Conservation (phyloP, 331 rosid species). For the Telfairia occidentalis region DNA sequence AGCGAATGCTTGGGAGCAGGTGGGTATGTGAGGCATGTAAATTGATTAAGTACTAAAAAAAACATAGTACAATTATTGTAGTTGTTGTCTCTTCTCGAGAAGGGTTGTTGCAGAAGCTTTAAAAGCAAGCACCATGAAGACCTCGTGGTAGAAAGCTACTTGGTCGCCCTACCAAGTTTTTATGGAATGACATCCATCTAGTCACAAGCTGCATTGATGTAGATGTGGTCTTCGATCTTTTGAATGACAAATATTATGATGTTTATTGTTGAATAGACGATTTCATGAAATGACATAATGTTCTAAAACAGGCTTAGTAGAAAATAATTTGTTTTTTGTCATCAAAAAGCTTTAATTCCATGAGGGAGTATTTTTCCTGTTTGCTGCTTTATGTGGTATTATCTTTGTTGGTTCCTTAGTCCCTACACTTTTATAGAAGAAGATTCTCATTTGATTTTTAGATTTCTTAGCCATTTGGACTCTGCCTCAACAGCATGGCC, state of each 20-base stretch:
- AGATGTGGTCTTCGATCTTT: neutral
- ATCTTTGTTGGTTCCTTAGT: neutral
- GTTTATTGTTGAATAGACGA: neutral
- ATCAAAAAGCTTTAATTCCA: neutral
- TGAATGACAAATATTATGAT: neutral
- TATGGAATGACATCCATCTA: neutral
- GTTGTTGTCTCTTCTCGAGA: neutral
- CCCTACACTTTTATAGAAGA: neutral
- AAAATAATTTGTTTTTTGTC: neutral
- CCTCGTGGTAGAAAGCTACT: conserved; percentile 7
- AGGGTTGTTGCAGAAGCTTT: neutral
- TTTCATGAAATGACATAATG: neutral
- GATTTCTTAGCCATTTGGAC: neutral
- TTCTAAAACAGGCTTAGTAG: neutral
- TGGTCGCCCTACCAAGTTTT: neutral
- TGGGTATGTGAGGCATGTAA: conserved; percentile 1
- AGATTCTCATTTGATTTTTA: neutral
- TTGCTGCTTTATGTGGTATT: neutral
- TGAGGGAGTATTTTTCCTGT: neutral
- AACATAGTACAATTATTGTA: conserved; percentile 3
- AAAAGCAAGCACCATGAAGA: neutral
- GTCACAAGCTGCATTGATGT: neutral
- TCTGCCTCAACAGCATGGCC: neutral
- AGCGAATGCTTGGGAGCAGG: neutral
- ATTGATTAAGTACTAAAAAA: neutral